Conservation (phyloP, 129 eudicot species). For the Sambucus nigra region DNA sequence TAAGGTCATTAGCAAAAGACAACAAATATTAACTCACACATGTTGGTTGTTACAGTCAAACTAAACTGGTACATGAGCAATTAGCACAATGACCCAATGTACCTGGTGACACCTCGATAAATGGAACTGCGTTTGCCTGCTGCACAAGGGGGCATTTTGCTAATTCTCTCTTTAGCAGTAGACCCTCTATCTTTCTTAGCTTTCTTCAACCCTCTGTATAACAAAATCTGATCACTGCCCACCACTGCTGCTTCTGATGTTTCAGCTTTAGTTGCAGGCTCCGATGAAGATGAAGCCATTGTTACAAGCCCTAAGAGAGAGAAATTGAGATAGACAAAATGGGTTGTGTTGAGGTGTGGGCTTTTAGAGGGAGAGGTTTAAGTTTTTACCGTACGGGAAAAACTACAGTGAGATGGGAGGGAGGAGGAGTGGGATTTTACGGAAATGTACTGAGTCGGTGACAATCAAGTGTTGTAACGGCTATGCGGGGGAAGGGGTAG, state of each 20-base stretch:
- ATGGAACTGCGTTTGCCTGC: slow-evolving; percentile 99
- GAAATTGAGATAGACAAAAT: not conserved
- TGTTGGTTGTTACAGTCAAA: too few species aligned
- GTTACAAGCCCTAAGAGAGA: slow-evolving; percentile 31
- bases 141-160: slow-evolving; percentile 97
- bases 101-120: slow-evolving; percentile 98
- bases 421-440: slow-evolving; percentile 13
- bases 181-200: slow-evolving; percentile 81
- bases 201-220: slow-evolving; percentile 73
- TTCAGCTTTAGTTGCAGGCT: slow-evolving; percentile 36
- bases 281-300: slow-evolving; percentile 34
- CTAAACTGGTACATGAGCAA: too few species aligned
- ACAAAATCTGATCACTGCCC: slow-evolving; percentile 31
- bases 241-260: slow-evolving; percentile 24
- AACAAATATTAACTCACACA: too few species aligned
- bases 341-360: not conserved
- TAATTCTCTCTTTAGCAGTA: slow-evolving; percentile 94
- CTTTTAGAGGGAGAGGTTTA: not conserved
- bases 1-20: too few species aligned
- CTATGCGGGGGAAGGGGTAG: slow-evolving; percentile 6
- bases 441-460: slow-evolving; percentile 17
- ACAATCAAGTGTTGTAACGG: slow-evolving; percentile 11
- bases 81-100: too few species aligned
- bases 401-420: slow-evolving; percentile 19
- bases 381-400: slow-evolving; percentile 2